Evolutionary conservation across 257 asterid genomes (phyloP).

Genomic region (Thymus mandschuricus): DNA sequence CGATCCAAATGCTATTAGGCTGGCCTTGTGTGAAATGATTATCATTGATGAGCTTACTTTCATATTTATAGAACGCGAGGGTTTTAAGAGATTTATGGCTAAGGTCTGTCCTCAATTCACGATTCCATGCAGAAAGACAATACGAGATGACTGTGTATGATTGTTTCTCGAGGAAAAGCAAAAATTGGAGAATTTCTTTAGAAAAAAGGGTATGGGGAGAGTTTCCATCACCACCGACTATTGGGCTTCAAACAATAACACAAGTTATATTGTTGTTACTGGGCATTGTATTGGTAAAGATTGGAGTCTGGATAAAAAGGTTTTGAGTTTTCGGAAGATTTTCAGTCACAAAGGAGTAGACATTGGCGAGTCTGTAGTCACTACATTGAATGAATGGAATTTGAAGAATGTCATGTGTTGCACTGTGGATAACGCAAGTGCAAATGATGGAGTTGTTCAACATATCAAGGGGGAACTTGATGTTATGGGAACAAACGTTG

Average conservation of each 20-base stretch:
- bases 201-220: background rate
- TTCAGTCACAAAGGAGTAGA: background rate
- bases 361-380: background rate
- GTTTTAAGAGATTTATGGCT: background rate
- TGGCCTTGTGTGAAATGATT: conserved; percentile 4
- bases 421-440: background rate
- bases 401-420: background rate
- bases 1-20: background rate
- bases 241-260: background rate
- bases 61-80: background rate
- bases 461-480: background rate
- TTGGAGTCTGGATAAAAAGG: background rate
- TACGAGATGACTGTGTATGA: background rate
- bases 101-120: background rate
- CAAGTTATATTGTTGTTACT: background rate
- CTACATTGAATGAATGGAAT: background rate
- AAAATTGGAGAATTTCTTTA: background rate
- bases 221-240: background rate
- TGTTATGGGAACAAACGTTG: background rate
- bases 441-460: background rate
- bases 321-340: background rate
- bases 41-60: background rate
- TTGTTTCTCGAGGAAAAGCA: background rate
- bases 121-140: background rate
- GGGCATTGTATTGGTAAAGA: too few relatives aligned